Conservation (phyloP, 2,329 filamentous ascomycete species). For the Beauveria pseudobassiana region DNA sequence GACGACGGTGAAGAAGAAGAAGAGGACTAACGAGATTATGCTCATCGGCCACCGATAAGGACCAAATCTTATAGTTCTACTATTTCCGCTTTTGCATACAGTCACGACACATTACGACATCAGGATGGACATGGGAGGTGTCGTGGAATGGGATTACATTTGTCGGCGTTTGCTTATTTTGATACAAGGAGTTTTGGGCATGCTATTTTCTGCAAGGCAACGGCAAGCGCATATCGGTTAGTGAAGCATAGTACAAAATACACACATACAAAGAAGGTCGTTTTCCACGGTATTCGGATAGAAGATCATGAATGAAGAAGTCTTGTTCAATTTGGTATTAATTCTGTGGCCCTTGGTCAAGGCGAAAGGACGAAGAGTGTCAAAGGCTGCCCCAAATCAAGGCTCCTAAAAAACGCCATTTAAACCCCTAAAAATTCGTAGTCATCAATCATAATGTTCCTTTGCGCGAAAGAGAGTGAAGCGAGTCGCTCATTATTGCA, state of each 20-base stretch:
- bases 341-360: neutral
- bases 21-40: constrained; percentile 38
- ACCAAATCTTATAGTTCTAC: neutral
- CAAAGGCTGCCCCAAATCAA: too few species aligned
- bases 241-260: neutral
- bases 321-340: neutral
- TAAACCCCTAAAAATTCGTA: neutral
- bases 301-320: neutral
- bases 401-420: too few species aligned
- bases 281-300: neutral
- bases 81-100: neutral
- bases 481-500: neutral
- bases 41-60: constrained; percentile 36
- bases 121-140: neutral
- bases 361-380: too few species aligned
- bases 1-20: constrained; percentile 41
- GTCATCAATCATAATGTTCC: neutral
- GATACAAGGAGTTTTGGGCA: neutral
- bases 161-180: neutral
- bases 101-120: neutral
- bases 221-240: neutral
- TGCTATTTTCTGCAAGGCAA: neutral
- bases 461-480: neutral
- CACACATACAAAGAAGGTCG: neutral
- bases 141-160: neutral